Evolutionary conservation across 352 stramenopile genomes (phyloP), one percentile per base, ranked within the genome.

Genomic region (Blastocystis sp.): DNA sequence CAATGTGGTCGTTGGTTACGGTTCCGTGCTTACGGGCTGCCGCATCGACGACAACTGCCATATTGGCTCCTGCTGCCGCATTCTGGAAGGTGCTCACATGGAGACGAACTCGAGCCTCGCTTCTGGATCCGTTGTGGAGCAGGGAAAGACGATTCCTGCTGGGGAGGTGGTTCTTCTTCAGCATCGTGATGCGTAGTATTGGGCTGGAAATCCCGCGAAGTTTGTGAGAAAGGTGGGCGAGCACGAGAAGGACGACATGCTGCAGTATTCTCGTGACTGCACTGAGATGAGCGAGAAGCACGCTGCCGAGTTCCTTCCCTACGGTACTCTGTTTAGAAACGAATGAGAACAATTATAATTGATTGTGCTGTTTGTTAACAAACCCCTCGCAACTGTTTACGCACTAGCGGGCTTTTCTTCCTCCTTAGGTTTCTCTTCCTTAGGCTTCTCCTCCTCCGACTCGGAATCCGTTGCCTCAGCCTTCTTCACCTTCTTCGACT

Each of bases 41-140:
- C 97, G 93, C n/a, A 93, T 98, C 71, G 94, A 97, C 88, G 93
- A 98, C 92, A 95, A 97, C 91, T 93, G 92, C 89, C 92, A 98
- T 82, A 97, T 98, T 89, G 96, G 95, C 78, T 96, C 98, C 94
- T 95, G 96, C 90, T 93, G 93, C 61, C 94, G 98, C 90, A 92
- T 98, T 62, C 91, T 96, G 87, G 94, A 97, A 88, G 94, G 94
- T 41, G 93, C 93, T 60, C 91, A 97, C 48, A 91, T 98, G 56
- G 92, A 97, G 89, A 94, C 92, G 64, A 96, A 98, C 91, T 94
- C 94, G 43, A 96, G 97, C 89, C 92, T 98, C 48, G 96, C 94
- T 52, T 95, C 95, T 40, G 96, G 96, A 77, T 95, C 94, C 17
- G 95, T 98, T 48, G 92, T 98, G 79, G 92, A 94, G 38, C 92